Evolutionary conservation across 768 basidiomycete genomes (phyloP).

Genomic region (Tulasnella sp.): DNA sequence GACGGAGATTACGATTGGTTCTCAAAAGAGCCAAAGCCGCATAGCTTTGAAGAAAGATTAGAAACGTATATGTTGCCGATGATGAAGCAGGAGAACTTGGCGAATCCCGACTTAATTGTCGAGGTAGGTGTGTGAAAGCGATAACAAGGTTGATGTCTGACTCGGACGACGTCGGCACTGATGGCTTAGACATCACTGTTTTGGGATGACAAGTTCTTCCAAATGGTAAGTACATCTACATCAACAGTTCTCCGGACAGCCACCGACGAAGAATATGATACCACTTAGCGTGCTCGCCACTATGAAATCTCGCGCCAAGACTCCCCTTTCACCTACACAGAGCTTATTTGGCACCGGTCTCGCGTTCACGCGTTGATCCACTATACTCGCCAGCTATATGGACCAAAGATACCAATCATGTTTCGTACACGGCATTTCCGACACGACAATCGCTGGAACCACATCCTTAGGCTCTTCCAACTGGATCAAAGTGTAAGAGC

Average conservation of each 20-base stretch:
- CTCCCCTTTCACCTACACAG: neutral
- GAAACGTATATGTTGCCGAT: neutral
- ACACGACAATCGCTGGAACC: neutral
- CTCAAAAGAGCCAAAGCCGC: neutral
- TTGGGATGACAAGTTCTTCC: slow-evolving; percentile 1
- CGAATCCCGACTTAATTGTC: neutral
- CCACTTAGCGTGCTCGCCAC: neutral
- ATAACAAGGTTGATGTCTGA: neutral
- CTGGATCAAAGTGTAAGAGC: neutral
- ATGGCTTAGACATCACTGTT: neutral
- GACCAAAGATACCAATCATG: neutral
- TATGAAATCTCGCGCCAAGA: neutral
- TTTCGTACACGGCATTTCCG: slow-evolving; percentile 2
- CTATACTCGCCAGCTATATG: neutral
- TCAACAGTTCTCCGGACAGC: too few species aligned
- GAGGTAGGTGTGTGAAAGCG: neutral
- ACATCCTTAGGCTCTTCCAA: neutral
- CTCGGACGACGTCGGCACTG: neutral
- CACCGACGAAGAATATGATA: too few species aligned
- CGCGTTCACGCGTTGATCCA: neutral
- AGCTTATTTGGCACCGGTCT: slow-evolving; percentile 1
- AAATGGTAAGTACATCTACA: neutral
- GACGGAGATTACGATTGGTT: neutral
- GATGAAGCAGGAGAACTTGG: neutral
- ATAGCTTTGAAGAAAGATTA: neutral